Evolutionary conservation across 2,329 filamentous ascomycete genomes (phyloP).

Genomic region (Aspergillus puulaauensis): DNA sequence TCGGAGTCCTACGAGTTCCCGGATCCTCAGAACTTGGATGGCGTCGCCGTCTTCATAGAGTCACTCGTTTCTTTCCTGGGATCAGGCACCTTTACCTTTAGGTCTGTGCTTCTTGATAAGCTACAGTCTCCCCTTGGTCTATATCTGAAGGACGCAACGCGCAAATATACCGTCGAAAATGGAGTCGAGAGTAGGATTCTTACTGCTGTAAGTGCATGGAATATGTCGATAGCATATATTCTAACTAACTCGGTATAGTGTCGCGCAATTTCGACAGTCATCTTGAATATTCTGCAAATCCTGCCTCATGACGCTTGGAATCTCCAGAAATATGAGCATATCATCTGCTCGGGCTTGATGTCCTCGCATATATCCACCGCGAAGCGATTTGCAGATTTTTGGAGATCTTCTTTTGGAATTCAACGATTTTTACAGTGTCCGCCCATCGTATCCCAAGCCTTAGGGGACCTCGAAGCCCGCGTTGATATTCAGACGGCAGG

Average conservation of each 20-base stretch:
- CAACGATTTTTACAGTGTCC: conserved; percentile 65
- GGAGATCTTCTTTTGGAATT: conserved; percentile 69
- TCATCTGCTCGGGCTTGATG: conserved; percentile 55
- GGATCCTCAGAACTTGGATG: conserved; percentile 38
- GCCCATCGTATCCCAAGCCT: conserved; percentile 58
- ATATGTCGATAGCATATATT: background rate
- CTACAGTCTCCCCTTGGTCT: conserved; percentile 51
- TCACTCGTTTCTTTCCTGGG: conserved; percentile 55
- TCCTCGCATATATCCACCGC: conserved; percentile 53
- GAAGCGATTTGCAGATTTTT: conserved; percentile 57
- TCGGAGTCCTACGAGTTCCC: conserved; percentile 54
- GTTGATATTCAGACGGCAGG: conserved; percentile 48
- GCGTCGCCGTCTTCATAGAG: conserved; percentile 51
- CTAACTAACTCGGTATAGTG: conserved; percentile 29
- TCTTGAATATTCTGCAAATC: conserved; percentile 32
- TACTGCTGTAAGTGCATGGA: conserved; percentile 33
- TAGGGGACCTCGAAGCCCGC: conserved; percentile 61
- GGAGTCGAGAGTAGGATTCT: conserved; percentile 32
- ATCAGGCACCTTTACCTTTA: conserved; percentile 51
- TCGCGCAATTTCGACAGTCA: conserved; percentile 31
- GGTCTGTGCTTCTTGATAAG: conserved; percentile 56
- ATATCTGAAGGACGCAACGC: conserved; percentile 36
- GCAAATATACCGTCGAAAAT: conserved; percentile 26
- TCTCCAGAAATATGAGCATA: conserved; percentile 53
- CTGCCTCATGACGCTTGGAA: conserved; percentile 25